These are phyloP conservation scores for Anaeramoeba ignava DNA, from an alignment of 78 protist genomes.

Conservation along the genomic window DNA sequence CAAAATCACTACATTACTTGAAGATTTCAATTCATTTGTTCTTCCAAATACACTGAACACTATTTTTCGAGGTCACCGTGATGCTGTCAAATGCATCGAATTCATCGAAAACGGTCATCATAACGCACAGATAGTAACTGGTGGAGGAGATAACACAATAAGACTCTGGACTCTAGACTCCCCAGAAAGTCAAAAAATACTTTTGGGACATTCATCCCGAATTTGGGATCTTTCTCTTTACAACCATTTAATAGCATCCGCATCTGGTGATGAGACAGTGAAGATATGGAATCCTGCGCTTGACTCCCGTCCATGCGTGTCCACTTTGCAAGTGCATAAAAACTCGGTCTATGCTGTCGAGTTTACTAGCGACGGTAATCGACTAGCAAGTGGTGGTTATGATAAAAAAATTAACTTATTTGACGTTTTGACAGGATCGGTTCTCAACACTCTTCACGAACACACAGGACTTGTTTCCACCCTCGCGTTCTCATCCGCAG, in stretches of 20 bases:
- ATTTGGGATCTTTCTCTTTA: not conserved
- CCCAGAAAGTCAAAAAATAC: not conserved
- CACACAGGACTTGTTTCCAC: not conserved
- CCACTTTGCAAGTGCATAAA: not conserved
- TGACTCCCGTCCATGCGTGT: not conserved
- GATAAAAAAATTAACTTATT: not conserved
- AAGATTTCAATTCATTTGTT: constrained; percentile 44
- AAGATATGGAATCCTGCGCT: not conserved
- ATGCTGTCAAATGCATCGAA: constrained; percentile 53
- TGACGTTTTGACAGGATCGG: not conserved
- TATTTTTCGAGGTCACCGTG: constrained; percentile 39
- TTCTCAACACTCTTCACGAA: not conserved
- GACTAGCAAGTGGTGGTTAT: not conserved
- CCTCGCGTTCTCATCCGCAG: not conserved
- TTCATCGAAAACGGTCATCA: constrained; percentile 26
- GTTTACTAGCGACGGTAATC: not conserved
- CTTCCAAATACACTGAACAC: constrained; percentile 43
- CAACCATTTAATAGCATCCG: not conserved
- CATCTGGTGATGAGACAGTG: not conserved
- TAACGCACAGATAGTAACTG: not conserved
- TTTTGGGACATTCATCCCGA: not conserved
- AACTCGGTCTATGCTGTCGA: not conserved
- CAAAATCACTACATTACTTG: constrained; percentile 19
- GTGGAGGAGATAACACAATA: not conserved
- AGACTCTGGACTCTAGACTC: not conserved